These are phyloP conservation scores for Malus sylvestris DNA, from an alignment of 306 rosid species.

Conservation along the genomic window DNA sequence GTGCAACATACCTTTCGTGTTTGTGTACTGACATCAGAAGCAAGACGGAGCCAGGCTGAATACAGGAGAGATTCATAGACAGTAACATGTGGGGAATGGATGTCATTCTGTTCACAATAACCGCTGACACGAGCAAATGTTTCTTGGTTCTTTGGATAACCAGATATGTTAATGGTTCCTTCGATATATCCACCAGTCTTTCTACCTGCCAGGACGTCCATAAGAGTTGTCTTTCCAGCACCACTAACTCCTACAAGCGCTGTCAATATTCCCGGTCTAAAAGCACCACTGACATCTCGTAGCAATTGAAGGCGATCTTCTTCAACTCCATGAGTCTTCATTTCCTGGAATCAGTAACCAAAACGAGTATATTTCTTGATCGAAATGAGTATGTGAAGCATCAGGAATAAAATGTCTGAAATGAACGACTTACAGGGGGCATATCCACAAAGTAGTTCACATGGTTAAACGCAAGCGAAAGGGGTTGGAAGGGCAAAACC, in stretches of 20 bases:
- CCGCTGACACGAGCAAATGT: slow-evolving; percentile 64
- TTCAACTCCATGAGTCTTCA: slow-evolving; percentile 45
- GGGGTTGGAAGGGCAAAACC: slow-evolving; percentile 64
- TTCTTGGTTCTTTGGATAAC: slow-evolving; percentile 55
- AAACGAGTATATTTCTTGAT: neutral
- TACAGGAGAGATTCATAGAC: slow-evolving; percentile 54
- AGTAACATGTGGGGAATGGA: slow-evolving; percentile 60
- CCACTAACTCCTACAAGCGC: slow-evolving; percentile 74
- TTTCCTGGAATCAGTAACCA: slow-evolving; percentile 36
- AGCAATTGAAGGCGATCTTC: slow-evolving; percentile 54
- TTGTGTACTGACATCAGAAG: slow-evolving; percentile 23
- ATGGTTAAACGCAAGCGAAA: slow-evolving; percentile 63
- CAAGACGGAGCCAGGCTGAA: slow-evolving; percentile 70
- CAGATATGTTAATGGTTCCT: slow-evolving; percentile 53
- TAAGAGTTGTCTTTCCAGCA: slow-evolving; percentile 64
- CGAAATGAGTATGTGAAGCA: neutral
- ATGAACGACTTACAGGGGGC: slow-evolving; percentile 52
- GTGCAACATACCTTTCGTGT: slow-evolving; percentile 34
- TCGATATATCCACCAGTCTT: slow-evolving; percentile 56
- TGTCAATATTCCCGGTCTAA: slow-evolving; percentile 52
- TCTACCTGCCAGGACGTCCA: slow-evolving; percentile 71
- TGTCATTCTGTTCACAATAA: slow-evolving; percentile 66
- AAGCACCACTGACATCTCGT: slow-evolving; percentile 57
- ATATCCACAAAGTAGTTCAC: slow-evolving; percentile 64
- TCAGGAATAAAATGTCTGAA: neutral